Evolutionary conservation across 345 rosid genomes (phyloP), one percentile per base, ranked within the genome.

Genomic region (Garcia nutans): DNA sequence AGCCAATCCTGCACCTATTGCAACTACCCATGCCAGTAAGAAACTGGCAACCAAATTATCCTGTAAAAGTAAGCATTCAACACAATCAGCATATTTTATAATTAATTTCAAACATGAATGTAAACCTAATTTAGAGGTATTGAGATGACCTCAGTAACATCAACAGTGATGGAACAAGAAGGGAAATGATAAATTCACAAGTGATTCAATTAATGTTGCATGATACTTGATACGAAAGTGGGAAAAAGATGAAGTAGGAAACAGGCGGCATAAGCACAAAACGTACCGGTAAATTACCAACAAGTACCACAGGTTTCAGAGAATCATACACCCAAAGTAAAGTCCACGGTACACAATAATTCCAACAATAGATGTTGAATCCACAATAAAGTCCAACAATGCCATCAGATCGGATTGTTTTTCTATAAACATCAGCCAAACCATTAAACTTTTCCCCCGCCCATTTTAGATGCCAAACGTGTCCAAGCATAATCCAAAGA

Each of bases 301-400:
- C 41, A 78, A 77, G 33, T 16, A 77, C 52, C 45, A 81, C 84
- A n/a, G 84, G 84, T 52, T 81, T 81, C 5, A 81, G 78, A 41
- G 84, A 81, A 65, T 77, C 80, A 16, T 76, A 77, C 84, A 81
- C 69, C 84, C 84, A 61, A 77, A 76, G 78, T 76, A 81, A 66
- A 81, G 80, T 24, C 80, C 84, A 8, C 80, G 84, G 8, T 76
- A 81, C 57, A 81, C 84, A 62, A 81, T 77, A 19, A 73, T 77
- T 63, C 80, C 84, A 62, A 81, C 80, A 77, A 11, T 80, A 81
- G 15, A 81, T 77, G 75, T 68, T 81, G 57, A 81, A 81, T 15
- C 84, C 84, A 52, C 84, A 80, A 57, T 81, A 81, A 24, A 81
- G 84, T 41, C 83, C 83, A 2, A 74, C 80, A 33, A 80, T 8